Percentiles rank a stretch among this genome's conserved stretches.
These are phyloP conservation scores for Alternaria alternata DNA, from an alignment of 2,329 filamentous ascomycete genomes.

Conservation along the genomic window DNA sequence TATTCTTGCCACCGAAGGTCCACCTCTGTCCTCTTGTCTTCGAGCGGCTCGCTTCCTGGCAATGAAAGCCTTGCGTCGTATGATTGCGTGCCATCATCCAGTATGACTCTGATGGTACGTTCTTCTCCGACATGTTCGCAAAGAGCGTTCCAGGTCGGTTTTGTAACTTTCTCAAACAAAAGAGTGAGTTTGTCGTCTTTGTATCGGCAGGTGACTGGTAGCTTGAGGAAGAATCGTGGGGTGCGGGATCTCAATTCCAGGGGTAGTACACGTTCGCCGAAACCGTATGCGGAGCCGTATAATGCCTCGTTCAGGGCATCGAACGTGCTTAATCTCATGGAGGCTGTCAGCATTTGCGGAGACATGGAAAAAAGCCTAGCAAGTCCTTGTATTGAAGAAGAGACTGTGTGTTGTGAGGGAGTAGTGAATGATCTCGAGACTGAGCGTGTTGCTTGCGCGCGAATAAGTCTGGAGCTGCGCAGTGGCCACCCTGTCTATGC, in stretches of 20 bases:
- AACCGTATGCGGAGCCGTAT: constrained; percentile 12
- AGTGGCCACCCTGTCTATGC: background rate
- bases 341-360: background rate
- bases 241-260: constrained; percentile 8
- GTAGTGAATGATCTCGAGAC: background rate
- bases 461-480: background rate
- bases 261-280: constrained; percentile 5
- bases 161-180: background rate
- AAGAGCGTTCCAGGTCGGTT: background rate
- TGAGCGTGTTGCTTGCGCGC: background rate
- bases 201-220: constrained; percentile 10
- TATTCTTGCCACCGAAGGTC: constrained; percentile 6
- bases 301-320: background rate
- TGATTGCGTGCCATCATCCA: background rate
- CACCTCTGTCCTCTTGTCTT: background rate
- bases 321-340: background rate
- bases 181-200: constrained; percentile 5
- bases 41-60: constrained; percentile 2
- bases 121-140: background rate
- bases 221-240: constrained; percentile 2
- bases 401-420: too few species aligned
- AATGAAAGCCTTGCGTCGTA: background rate
- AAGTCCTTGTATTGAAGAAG: background rate
- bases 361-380: background rate
- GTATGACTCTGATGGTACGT: background rate